Percentiles rank a stretch among this genome's conserved stretches.
Evolutionary conservation across 106 monocot genomes (phyloP).

Genomic region (Cymbidium sinense): DNA sequence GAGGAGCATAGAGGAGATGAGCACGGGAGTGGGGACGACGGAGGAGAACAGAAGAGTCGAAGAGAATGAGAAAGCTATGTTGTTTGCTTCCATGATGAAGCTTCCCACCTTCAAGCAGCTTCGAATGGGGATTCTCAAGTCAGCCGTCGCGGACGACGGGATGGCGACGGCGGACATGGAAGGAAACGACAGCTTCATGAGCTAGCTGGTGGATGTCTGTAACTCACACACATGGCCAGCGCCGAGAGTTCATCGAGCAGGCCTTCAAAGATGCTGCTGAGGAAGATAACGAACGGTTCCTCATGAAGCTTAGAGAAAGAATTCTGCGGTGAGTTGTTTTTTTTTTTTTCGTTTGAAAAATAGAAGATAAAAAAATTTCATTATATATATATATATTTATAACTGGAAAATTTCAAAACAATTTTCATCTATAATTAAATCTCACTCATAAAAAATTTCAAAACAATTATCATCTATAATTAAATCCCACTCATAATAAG

Average conservation of each 20-base stretch:
- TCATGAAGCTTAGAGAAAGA: conserved; percentile 26
- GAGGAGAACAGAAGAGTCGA: neutral
- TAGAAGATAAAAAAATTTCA: no score
- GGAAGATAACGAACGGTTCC: conserved; percentile 55
- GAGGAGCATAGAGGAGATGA: no score
- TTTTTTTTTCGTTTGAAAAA: no score
- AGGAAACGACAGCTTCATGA: neutral
- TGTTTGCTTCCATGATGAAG: conserved; percentile 38
- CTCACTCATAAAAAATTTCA: no score
- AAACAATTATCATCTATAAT: no score
- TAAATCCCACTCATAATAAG: no score
- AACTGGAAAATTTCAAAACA: no score
- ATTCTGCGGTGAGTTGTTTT: neutral
- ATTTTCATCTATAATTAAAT: no score
- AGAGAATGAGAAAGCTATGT: conserved; percentile 29
- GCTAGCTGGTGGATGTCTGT: conserved; percentile 49
- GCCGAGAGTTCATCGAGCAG: conserved; percentile 52
- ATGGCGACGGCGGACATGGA: conserved; percentile 4
- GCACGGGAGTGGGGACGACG: no score
- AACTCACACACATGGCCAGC: conserved; percentile 29
- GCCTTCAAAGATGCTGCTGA: conserved; percentile 55
- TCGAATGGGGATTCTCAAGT: conserved; percentile 27
- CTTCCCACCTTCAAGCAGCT: conserved; percentile 35
- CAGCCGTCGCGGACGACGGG: neutral
- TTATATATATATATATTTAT: no score